Conservation (phyloP, 2,329 filamentous ascomycete genomes). For the Zymoseptoria pseudotritici region DNA sequence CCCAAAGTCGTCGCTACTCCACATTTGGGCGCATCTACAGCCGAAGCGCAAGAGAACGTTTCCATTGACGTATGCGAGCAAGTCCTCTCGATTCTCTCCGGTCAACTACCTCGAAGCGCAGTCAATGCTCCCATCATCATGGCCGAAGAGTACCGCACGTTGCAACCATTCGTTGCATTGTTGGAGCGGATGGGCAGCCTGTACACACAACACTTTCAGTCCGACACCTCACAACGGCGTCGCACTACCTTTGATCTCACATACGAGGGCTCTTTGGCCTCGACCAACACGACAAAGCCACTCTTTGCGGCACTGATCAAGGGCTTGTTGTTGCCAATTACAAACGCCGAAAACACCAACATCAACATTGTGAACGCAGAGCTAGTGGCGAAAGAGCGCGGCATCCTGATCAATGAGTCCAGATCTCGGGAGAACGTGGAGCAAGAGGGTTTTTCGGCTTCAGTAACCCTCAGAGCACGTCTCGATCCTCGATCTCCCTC, state of each 20-base stretch:
- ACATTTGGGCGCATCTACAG: conserved; percentile 70
- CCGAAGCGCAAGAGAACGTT: conserved; percentile 79
- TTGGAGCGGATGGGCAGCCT: conserved; percentile 72
- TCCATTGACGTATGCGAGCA: conserved; percentile 77
- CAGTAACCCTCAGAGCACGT: conserved; percentile 60
- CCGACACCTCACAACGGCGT: conserved; percentile 35
- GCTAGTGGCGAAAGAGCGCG: conserved; percentile 67
- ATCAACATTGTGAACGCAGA: conserved; percentile 80
- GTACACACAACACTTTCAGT: conserved; percentile 66
- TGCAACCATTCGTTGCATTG: conserved; percentile 68
- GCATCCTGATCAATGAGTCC: conserved; percentile 69
- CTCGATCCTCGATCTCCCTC: conserved; percentile 27
- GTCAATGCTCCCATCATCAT: conserved; percentile 78
- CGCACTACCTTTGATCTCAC: conserved; percentile 66
- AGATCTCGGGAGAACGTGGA: conserved; percentile 54
- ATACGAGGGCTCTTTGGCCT: conserved; percentile 68
- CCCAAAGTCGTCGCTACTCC: conserved; percentile 69
- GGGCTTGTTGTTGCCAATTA: conserved; percentile 63
- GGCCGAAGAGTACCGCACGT: conserved; percentile 69
- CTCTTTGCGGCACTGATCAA: conserved; percentile 73
- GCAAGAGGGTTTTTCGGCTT: conserved; percentile 59
- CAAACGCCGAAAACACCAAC: conserved; percentile 58
- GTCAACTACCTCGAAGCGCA: conserved; percentile 60
- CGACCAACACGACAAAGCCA: conserved; percentile 66
- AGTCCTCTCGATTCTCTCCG: conserved; percentile 64